phyloP scores from a whole-genome alignment of 73 alveolate genomes.

The Tetrahymena malaccensis region DNA sequence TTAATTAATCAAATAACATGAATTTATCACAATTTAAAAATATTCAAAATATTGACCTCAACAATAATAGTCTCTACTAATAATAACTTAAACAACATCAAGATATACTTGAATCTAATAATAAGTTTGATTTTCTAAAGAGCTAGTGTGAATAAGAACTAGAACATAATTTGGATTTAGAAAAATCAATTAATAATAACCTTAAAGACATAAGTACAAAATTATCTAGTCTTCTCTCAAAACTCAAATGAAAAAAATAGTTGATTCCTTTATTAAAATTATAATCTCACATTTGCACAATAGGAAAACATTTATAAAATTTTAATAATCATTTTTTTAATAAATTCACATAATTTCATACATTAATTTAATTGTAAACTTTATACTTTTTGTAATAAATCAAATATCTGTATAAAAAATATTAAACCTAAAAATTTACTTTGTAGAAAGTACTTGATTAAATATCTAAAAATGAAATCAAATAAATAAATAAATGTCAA shows the following conservation, averaged over 20 bases:
- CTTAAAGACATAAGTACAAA: neutral
- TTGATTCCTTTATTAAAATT: no score
- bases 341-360: no score
- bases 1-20: neutral
- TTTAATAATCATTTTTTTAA: no score
- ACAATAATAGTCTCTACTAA: neutral
- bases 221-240: neutral
- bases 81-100: neutral
- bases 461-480: no score
- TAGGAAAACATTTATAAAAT: no score
- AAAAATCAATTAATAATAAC: neutral
- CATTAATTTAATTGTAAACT: no score
- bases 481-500: no score
- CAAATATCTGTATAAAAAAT: no score
- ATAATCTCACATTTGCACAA: no score
- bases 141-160: neutral
- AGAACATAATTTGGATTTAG: neutral
- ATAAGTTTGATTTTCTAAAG: neutral
- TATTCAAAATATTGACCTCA: neutral
- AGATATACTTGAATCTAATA: neutral
- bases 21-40: neutral
- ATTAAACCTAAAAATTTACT: no score
- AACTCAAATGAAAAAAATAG: neutral
- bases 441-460: no score
- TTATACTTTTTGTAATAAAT: no score